Percentiles rank a stretch among this genome's conserved stretches.
These are phyloP conservation scores for thale cress (Arabidopsis thaliana) DNA, from an alignment of 345 rosid species.

Conservation along the genomic window DNA sequence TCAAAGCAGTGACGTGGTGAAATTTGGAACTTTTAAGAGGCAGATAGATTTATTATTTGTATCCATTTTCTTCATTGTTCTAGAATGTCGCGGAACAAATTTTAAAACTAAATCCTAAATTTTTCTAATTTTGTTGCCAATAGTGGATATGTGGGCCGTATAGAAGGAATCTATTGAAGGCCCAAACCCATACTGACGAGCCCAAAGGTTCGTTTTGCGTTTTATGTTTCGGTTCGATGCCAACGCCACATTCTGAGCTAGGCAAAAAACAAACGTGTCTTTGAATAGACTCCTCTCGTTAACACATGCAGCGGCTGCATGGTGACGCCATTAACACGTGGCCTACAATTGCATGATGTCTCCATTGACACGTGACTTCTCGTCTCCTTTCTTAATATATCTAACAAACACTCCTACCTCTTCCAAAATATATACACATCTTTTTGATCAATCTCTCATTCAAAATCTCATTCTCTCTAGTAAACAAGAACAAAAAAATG, in stretches of 20 bases:
- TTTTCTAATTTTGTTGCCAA: not conserved
- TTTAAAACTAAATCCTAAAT: too few species aligned
- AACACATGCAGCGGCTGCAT: conserved; percentile 47
- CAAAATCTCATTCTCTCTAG: not conserved
- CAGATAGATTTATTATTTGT: not conserved
- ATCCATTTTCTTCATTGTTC: not conserved
- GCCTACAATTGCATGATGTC: conserved; percentile 30
- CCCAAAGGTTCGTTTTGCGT: conserved; percentile 1
- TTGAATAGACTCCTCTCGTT: conserved; percentile 11
- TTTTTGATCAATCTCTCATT: not conserved
- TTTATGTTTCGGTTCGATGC: conserved; percentile 35
- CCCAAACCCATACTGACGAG: conserved; percentile 9
- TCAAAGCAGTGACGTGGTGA: conserved; percentile 52
- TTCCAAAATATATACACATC: conserved; percentile 26
- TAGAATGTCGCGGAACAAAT: too few species aligned
- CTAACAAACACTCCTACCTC: not conserved
- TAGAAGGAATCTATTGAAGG: conserved; percentile 4
- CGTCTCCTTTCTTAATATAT: conserved; percentile 11
- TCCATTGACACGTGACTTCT: conserved; percentile 36
- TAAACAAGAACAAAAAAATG: conserved; percentile 22
- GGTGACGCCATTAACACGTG: conserved; percentile 43
- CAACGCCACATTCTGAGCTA: conserved; percentile 20
- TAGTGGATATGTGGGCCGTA: not conserved
- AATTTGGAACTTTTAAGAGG: not conserved
- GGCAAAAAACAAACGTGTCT: conserved; percentile 43